Evolutionary conservation across 306 rosid genomes (phyloP).

Genomic region (Myrica gale): DNA sequence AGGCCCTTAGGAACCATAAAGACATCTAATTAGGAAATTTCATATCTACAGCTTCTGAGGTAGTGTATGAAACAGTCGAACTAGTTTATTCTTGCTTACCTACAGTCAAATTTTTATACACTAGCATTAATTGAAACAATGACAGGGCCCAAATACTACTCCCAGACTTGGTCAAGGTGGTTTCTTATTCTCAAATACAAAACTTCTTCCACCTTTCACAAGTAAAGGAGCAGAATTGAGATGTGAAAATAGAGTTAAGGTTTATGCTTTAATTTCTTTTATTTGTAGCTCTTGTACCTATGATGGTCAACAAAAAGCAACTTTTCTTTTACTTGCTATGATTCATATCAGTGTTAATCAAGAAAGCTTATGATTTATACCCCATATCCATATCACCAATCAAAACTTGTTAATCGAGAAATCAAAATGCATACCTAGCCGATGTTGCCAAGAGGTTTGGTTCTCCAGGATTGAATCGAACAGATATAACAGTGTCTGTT

Average conservation of each 20-base stretch:
- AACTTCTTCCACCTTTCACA: background rate
- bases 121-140: background rate
- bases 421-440: slow-evolving; percentile 53
- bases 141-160: background rate
- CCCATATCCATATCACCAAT: background rate
- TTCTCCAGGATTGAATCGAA: slow-evolving; percentile 81
- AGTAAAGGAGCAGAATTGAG: background rate
- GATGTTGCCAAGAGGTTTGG: slow-evolving; percentile 76
- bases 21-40: background rate
- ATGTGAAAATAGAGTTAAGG: background rate
- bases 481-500: slow-evolving; percentile 67
- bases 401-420: background rate
- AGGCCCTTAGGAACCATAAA: background rate
- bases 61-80: too few relatives aligned
- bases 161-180: background rate
- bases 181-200: too few relatives aligned
- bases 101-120: background rate
- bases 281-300: background rate
- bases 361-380: background rate
- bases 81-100: background rate
- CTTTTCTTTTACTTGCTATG: background rate
- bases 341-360: background rate
- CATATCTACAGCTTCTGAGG: too few relatives aligned
- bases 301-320: background rate
- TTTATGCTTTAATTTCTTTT: background rate